Evolutionary conservation across 768 basidiomycete genomes (phyloP).

Genomic region (Kwoniella sp.): DNA sequence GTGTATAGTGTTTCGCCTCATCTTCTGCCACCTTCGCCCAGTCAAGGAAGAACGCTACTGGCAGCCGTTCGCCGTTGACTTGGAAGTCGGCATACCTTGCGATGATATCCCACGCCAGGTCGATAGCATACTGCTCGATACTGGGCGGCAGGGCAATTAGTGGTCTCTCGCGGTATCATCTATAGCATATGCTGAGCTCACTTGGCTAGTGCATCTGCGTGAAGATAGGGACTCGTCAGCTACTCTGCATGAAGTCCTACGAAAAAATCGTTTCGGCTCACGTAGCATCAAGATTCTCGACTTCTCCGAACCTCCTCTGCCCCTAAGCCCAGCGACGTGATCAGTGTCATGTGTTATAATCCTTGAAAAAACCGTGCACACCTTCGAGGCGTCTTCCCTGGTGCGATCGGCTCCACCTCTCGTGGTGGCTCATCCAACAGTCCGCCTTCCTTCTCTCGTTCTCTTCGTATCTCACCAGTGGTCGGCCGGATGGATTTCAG

Average conservation of each 20-base stretch:
- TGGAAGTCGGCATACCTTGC: constrained; percentile 62
- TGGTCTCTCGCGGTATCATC: no score
- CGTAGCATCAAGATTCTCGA: constrained; percentile 68
- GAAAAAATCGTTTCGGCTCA: no score
- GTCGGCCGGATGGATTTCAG: constrained; percentile 61
- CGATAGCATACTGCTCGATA: constrained; percentile 86
- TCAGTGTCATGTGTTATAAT: not conserved
- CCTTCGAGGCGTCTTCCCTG: constrained; percentile 58
- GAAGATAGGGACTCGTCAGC: not conserved
- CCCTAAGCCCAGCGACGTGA: constrained; percentile 33
- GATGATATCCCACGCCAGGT: constrained; percentile 83
- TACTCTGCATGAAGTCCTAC: no score
- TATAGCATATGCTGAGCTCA: no score
- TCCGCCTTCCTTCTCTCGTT: constrained; percentile 23
- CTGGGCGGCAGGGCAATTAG: no score
- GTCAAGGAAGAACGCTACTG: constrained; percentile 72
- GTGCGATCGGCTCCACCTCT: constrained; percentile 58
- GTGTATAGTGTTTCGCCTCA: constrained; percentile 70
- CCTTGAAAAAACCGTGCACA: constrained; percentile 2
- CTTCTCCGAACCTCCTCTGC: constrained; percentile 54
- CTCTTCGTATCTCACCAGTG: constrained; percentile 49
- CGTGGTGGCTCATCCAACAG: constrained; percentile 59
- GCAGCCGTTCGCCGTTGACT: constrained; percentile 55
- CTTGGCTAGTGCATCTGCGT: constrained; percentile 65
- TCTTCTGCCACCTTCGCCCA: constrained; percentile 80